Evolutionary conservation across 768 basidiomycete genomes (phyloP).

Genomic region (Termitomyces sp.): DNA sequence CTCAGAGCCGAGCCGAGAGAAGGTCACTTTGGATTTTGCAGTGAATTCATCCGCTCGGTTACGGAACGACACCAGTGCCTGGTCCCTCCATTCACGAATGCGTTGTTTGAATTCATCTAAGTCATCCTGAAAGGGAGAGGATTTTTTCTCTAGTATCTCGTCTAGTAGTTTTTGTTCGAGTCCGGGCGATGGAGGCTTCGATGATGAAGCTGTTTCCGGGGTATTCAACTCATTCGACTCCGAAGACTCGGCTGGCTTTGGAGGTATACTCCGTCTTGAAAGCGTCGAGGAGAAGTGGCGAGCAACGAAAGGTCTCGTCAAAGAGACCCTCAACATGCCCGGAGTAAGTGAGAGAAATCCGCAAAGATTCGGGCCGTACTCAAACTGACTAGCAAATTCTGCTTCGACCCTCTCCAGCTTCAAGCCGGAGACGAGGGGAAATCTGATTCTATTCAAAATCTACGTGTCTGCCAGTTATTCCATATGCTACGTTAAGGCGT

Average conservation of each 20-base stretch:
- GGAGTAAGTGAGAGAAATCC: neutral
- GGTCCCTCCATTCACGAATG: conserved; percentile 49
- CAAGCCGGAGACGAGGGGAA: neutral
- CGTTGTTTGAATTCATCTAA: conserved; percentile 36
- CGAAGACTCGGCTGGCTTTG: neutral
- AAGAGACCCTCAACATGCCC: conserved; percentile 32
- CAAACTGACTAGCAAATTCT: neutral
- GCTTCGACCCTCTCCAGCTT: neutral
- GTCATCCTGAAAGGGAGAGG: conserved; percentile 19
- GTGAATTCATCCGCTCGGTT: conserved; percentile 58
- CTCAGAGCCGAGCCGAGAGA: conserved; percentile 73
- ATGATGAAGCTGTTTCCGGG: conserved; percentile 14
- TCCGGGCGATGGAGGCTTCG: neutral
- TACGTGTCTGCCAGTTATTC: conserved; percentile 10
- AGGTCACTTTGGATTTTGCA: conserved; percentile 47
- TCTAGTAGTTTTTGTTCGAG: conserved; percentile 6
- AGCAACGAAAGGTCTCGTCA: conserved; percentile 23
- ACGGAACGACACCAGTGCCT: conserved; percentile 42
- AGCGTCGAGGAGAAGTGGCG: conserved; percentile 27
- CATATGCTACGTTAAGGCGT: conserved; percentile 10
- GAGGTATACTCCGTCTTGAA: conserved; percentile 29
- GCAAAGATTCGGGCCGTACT: neutral
- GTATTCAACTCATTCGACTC: conserved; percentile 1
- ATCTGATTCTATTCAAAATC: conserved; percentile 13
- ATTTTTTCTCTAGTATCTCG: conserved; percentile 10